Percentiles rank a stretch among this genome's conserved stretches.
These are phyloP conservation scores for Nyctanthes arbortristis DNA, from an alignment of 257 asterid genomes.

Conservation along the genomic window DNA sequence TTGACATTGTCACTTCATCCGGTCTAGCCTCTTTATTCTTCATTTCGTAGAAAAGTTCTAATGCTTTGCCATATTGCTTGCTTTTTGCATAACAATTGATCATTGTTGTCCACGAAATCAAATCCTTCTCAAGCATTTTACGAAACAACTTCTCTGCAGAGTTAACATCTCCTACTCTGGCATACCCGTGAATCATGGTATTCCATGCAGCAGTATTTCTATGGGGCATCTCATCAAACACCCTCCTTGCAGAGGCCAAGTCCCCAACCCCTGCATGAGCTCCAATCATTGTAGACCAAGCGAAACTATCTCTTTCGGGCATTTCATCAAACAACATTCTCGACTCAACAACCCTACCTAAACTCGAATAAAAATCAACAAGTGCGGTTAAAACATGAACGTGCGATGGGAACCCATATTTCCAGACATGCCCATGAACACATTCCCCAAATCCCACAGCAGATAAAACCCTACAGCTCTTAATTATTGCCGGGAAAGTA, in stretches of 20 bases:
- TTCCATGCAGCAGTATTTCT: slow-evolving; percentile 64
- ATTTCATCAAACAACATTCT: slow-evolving; percentile 66
- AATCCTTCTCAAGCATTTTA: slow-evolving; percentile 54
- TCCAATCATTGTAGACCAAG: slow-evolving; percentile 68
- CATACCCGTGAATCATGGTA: slow-evolving; percentile 66
- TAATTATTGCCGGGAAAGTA: slow-evolving; percentile 60
- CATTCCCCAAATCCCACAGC: slow-evolving; percentile 44
- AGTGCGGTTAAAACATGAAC: slow-evolving; percentile 63
- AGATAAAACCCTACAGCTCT: slow-evolving; percentile 47
- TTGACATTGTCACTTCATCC: slow-evolving; percentile 79
- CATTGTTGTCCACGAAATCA: slow-evolving; percentile 95
- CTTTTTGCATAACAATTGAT: slow-evolving; percentile 62
- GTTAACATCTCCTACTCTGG: slow-evolving; percentile 61
- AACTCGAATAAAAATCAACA: slow-evolving; percentile 63
- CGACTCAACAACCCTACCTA: slow-evolving; percentile 46
- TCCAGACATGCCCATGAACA: slow-evolving; percentile 60
- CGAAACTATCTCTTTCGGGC: slow-evolving; percentile 57
- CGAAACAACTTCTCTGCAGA: slow-evolving; percentile 60
- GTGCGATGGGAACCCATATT: slow-evolving; percentile 46
- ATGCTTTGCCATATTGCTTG: slow-evolving; percentile 48
- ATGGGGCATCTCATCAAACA: slow-evolving; percentile 69
- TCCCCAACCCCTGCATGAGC: slow-evolving; percentile 58
- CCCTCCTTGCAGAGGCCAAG: slow-evolving; percentile 46
- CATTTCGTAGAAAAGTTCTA: slow-evolving; percentile 64
- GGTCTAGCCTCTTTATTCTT: slow-evolving; percentile 47